Percentiles rank a stretch among this genome's conserved stretches.
Conservation (phyloP, 805 yeast species). For the Myxozyma monticola region DNA sequence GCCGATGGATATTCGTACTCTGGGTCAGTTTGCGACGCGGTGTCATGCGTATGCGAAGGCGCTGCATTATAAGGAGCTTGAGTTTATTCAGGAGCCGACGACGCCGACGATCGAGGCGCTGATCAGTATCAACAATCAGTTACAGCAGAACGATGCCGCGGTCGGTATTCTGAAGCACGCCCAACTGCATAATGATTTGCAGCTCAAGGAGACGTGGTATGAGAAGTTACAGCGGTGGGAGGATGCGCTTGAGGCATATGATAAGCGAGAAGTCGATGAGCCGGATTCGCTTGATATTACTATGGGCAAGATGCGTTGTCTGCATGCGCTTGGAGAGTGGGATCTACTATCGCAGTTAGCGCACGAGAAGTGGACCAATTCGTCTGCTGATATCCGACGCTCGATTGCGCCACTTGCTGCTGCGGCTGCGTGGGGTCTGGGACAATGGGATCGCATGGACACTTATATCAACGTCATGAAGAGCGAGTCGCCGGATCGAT, state of each 20-base stretch:
- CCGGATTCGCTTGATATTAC: slow-evolving; percentile 73
- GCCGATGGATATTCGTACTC: slow-evolving; percentile 84
- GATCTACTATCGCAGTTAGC: slow-evolving; percentile 85
- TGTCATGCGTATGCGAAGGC: slow-evolving; percentile 99
- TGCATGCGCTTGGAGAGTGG: slow-evolving; percentile 99
- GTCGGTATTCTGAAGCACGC: slow-evolving; percentile 95
- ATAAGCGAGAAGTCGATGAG: slow-evolving; percentile 64
- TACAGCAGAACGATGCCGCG: slow-evolving; percentile 97
- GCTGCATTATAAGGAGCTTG: slow-evolving; percentile 90
- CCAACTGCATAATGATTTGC: slow-evolving; percentile 70
- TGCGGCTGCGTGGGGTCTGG: slow-evolving; percentile 98
- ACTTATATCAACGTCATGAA: slow-evolving; percentile 87
- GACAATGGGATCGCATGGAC: slow-evolving; percentile 96
- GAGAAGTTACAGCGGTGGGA: slow-evolving; percentile 98
- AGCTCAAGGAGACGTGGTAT: slow-evolving; percentile 95
- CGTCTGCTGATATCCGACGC: slow-evolving; percentile 71
- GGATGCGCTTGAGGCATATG: slow-evolving; percentile 89
- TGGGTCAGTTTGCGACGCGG: slow-evolving; percentile 89
- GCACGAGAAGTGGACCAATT: slow-evolving; percentile 75
- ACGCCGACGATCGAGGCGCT: slow-evolving; percentile 89
- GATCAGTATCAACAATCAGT: slow-evolving; percentile 87
- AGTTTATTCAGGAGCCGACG: slow-evolving; percentile 89
- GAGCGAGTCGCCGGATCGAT: slow-evolving; percentile 87
- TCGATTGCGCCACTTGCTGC: slow-evolving; percentile 97
- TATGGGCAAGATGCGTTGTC: slow-evolving; percentile 97